Base-by-base conservation (phyloP, 441 rosid species). In the Pelargonium myrrhifolium region DNA sequence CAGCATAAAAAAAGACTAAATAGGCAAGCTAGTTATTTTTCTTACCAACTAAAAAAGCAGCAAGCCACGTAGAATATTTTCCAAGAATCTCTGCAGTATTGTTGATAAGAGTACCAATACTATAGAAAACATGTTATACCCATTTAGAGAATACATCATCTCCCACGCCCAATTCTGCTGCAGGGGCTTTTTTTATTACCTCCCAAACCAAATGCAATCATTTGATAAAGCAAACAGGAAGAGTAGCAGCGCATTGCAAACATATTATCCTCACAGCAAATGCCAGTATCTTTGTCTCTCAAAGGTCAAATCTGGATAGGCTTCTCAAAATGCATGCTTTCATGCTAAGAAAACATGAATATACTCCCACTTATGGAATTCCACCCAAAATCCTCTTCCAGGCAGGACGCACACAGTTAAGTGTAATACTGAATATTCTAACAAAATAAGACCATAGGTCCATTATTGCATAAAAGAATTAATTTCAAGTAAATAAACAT, bases 1-100 rank as follows among this genome's bases (percentile, higher is more conserved):
- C 37, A 31, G 6, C 4, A 31, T 31, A 14, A 3, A 51, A n/a
- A 70, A 42, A 62, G 22, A 68, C 58, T 64, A 55, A 76, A 12
- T 74, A 66, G 58, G 65, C 74, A 72, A 72, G 78, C 55, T 73
- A 74, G 80, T 78, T 76, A 74, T 2, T 51, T 77, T 81, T 80
- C 96, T 89, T 89, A 89, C 96, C 92, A 84, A 89, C 85, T 74
- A 80, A 70, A 80, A 82, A 69, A 60, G 89, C 89, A 75, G 79
- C 88, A 85, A 87, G 69, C 83, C 83, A 84, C 78, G 90, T 71
- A 51, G 86, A 81, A 77, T 76, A 82, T 72, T 77, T 89, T 86
- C 84, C 95, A 82, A 86, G 87, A 84, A 79, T 73, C 87, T 81
- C 87, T 72, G 89, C 84, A 82, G 78, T 83, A 82, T 79, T 76